phyloP scores from a whole-genome alignment of 1,284 basidiomycete genomes.

The Puccinia coronata region DNA sequence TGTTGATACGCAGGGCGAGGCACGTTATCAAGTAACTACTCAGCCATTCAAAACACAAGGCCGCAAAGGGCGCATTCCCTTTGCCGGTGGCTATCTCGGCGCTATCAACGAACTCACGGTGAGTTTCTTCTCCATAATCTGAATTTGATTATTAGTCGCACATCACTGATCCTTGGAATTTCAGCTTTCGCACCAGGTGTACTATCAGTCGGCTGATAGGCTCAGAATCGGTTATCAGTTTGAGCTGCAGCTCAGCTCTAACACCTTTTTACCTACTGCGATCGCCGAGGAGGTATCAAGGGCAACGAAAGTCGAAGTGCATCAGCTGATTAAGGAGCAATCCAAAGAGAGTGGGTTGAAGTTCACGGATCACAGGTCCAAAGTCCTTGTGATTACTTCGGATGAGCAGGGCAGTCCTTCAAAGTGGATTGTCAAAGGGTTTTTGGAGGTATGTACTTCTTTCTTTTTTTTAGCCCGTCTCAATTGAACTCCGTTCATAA shows the following conservation, averaged over 20 bases:
- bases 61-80: not conserved
- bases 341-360: constrained; percentile 5
- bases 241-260: constrained; percentile 17
- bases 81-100: constrained; percentile 18
- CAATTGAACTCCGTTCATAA: not conserved
- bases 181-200: constrained; percentile 39
- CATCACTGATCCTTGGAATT: not conserved
- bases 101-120: constrained; percentile 28
- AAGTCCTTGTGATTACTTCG: constrained; percentile 13
- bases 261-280: constrained; percentile 2
- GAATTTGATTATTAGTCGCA: not conserved
- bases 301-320: constrained; percentile 31
- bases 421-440: constrained; percentile 40
- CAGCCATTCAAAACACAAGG: constrained; percentile 6
- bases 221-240: constrained; percentile 32
- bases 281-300: constrained; percentile 19
- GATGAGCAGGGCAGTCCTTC: not conserved
- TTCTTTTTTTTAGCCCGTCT: not conserved
- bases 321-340: constrained; percentile 25
- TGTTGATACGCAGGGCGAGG: constrained; percentile 17
- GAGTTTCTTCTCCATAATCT: not conserved
- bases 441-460: constrained; percentile 27
- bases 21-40: constrained; percentile 32
- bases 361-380: constrained; percentile 25
- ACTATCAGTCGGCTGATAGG: constrained; percentile 25